Evolutionary conservation across 2,329 filamentous ascomycete species (phyloP).

Genomic region (Alternaria sp.): DNA sequence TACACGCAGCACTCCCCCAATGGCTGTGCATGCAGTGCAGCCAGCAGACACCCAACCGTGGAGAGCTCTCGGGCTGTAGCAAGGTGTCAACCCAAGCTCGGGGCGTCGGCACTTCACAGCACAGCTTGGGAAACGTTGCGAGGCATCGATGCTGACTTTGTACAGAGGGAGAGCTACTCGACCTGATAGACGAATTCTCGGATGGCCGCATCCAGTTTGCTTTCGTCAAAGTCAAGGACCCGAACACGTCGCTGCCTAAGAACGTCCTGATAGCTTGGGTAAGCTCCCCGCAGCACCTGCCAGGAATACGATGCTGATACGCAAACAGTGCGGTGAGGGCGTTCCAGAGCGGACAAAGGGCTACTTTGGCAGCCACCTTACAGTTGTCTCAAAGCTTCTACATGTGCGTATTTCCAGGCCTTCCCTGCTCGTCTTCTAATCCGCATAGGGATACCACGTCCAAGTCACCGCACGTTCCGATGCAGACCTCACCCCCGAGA

Average conservation of each 20-base stretch:
- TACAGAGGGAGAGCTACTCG: slow-evolving; percentile 85
- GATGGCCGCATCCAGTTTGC: slow-evolving; percentile 97
- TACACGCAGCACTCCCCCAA: slow-evolving; percentile 7
- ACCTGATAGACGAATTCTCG: slow-evolving; percentile 94
- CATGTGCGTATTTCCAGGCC: slow-evolving; percentile 65
- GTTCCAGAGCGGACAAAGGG: slow-evolving; percentile 98
- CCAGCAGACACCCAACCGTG: neutral
- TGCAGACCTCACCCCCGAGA: slow-evolving; percentile 83
- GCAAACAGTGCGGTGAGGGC: slow-evolving; percentile 81
- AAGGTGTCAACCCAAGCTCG: slow-evolving; percentile 23
- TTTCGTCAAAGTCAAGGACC: slow-evolving; percentile 95
- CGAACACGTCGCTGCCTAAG: slow-evolving; percentile 89
- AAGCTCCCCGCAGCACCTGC: slow-evolving; percentile 26
- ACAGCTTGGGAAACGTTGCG: neutral
- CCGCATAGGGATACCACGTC: slow-evolving; percentile 82
- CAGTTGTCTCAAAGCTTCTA: slow-evolving; percentile 87
- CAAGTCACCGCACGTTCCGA: slow-evolving; percentile 96
- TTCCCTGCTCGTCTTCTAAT: slow-evolving; percentile 35
- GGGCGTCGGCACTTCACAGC: slow-evolving; percentile 15
- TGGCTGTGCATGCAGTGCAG: neutral
- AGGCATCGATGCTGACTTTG: slow-evolving; percentile 30
- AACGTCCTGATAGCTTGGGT: slow-evolving; percentile 91
- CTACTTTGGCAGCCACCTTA: slow-evolving; percentile 95
- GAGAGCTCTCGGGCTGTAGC: slow-evolving; percentile 6
- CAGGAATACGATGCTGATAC: slow-evolving; percentile 16